Base-by-base conservation (phyloP, 1,284 basidiomycete genomes). In the Pterulicium gracile region DNA sequence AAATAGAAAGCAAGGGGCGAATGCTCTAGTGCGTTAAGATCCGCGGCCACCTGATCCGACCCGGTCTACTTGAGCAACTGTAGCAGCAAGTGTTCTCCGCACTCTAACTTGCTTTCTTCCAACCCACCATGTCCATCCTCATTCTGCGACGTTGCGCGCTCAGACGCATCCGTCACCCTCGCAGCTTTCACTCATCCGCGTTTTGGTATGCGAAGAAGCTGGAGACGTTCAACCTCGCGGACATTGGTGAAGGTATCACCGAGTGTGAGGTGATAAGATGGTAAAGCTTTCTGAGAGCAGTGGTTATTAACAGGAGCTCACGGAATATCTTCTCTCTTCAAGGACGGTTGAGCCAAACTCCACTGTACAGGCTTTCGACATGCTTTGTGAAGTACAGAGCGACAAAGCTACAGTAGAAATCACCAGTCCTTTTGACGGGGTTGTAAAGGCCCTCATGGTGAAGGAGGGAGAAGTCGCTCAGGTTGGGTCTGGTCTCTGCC, bases 341-440 rank as follows among this genome's bases (percentile, higher is more conserved):
- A 81, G 76, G 81, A 77, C 61, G 57, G 79, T 89, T 23, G 69
- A 77, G 53, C 73, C 79, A 1, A 59, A 64, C 14, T 67, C 74
- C n/a, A 57, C 58, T 0, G 71, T 96, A 0, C 72, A 80, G 48
- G 74, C 81, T 36, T 96, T 97, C 58, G 92, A 96, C 51, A 75
- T 85, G 1, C 70, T 97, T 2, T 93, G 90, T 57, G 93, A 96
- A 57, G 93, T 97, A 0, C 90, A 93, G 65, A 89, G 85, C 52
- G 93, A 97, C 73, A 97, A 97, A 64, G 88, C 88, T 2, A 89
- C 83, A 54, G 93, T 96, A 20, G 93, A 96, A 61, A 90, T 96
- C 50, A 96, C 93, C 0, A 87, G 83, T 48, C 90, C 92, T 0
- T 92, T 78, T 55, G 81, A 91, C 24, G 93, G 93, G 1, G 69